phyloP scores from a whole-genome alignment of 2,329 filamentous ascomycete species.

The Drechmeria coniospora region DNA sequence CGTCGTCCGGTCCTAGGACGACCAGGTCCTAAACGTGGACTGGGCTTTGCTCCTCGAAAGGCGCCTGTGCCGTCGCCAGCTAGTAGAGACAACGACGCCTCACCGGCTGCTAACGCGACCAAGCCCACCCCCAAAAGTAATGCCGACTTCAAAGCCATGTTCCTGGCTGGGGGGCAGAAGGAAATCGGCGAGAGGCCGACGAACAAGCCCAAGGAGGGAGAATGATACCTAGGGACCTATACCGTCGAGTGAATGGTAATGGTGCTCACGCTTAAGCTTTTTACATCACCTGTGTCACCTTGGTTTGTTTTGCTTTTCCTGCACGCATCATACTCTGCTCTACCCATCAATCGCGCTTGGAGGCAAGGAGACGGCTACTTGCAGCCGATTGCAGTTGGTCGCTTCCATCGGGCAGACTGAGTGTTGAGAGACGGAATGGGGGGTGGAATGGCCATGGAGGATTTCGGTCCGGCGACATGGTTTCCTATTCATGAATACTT shows the following conservation, averaged over 20 bases:
- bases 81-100: constrained; percentile 12
- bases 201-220: constrained; percentile 3
- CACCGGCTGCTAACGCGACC: no score
- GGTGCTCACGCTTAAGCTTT: not conserved
- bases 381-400: not conserved
- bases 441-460: no score
- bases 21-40: constrained; percentile 22
- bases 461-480: no score
- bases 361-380: constrained; percentile 23
- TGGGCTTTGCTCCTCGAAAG: constrained; percentile 25
- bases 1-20: constrained; percentile 27
- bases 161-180: constrained; percentile 15
- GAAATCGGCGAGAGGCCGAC: constrained; percentile 4
- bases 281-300: not conserved
- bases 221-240: no score
- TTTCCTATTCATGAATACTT: no score
- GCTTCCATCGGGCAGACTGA: no score
- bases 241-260: no score
- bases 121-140: constrained; percentile 31
- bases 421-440: no score
- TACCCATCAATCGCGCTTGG: not conserved
- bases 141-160: constrained; percentile 42
- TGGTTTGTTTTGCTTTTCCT: constrained; percentile 24
- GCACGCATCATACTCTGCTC: constrained; percentile 1
- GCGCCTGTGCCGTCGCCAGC: constrained; percentile 3